Evolutionary conservation across 139 green algal genomes (phyloP), one percentile per base, ranked within the genome.

Genomic region (Parachlorella kessleri): DNA sequence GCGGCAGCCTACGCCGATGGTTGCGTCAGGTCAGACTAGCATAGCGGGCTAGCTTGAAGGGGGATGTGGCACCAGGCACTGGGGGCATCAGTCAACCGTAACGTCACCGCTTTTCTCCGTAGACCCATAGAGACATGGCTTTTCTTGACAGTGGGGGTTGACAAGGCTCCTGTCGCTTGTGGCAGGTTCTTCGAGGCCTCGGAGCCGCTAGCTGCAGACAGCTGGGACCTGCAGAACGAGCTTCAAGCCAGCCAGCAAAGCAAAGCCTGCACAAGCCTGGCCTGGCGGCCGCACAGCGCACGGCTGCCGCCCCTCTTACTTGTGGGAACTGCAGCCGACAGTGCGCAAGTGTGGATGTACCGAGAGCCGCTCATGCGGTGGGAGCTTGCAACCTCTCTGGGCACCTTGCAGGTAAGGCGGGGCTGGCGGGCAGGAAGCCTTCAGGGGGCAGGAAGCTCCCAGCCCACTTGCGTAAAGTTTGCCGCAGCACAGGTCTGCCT

Each of bases 141-240:
- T n/a, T n/a, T n/a, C n/a, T n/a, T n/a, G n/a, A n/a, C n/a, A n/a
- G 48, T 59, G 14, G 48, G 21, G 48, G 48, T 28, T 18, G 48
- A 59, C 14, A 59, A 59, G 14, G 21, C 48, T 53, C 6, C 66
- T 23, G 2, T 26, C 48, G 1, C 32, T 28, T n/a, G n/a, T n/a
- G n/a, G 48, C 72, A 77, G 63, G 48, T 35, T 78, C 18, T 83
- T 80, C 40, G 41, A 66, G 54, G 80, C 70, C n/a, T 75, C 69
- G 9, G 72, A 37, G 1, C 8, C 59, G 33, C 63, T 78, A 38
- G 55, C 30, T 9, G 36, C 68, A 37, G 24, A 63, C 3, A 68
- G 54, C 64, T 86, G 81, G 81, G 75, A 86, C 28, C 33, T 82
- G n/a, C 81, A 86, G 26, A 86, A 75, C 36, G 41, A 63, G 55